Evolutionary conservation across 352 stramenopile genomes (phyloP).

Genomic region (Halophytophthora batemanensis): DNA sequence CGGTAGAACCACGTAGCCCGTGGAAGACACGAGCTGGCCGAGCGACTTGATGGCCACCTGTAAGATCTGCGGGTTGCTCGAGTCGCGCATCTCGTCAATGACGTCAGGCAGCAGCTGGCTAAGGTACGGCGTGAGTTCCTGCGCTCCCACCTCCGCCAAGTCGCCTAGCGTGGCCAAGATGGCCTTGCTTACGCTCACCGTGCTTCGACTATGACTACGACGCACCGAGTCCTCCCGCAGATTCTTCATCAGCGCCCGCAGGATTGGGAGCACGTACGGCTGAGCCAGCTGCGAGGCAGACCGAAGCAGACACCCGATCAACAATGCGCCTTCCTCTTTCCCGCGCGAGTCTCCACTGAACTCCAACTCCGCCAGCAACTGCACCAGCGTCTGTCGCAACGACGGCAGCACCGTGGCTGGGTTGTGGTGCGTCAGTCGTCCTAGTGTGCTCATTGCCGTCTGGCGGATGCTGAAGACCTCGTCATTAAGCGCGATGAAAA

Average conservation of each 20-base stretch:
- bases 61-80: constrained; percentile 81
- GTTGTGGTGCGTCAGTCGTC: constrained; percentile 83
- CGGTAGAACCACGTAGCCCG: constrained; percentile 79
- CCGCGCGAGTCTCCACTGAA: constrained; percentile 79
- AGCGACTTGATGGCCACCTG: constrained; percentile 86
- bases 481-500: constrained; percentile 88
- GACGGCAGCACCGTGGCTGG: constrained; percentile 78
- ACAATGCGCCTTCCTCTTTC: constrained; percentile 79
- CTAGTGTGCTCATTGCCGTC: constrained; percentile 86
- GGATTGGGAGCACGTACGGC: constrained; percentile 82
- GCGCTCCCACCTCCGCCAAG: constrained; percentile 70
- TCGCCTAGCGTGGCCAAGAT: constrained; percentile 82
- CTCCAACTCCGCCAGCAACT: constrained; percentile 83
- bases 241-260: constrained; percentile 87
- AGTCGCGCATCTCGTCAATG: constrained; percentile 84
- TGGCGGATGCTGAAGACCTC: constrained; percentile 87
- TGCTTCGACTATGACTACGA: constrained; percentile 70
- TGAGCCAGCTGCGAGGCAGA: constrained; percentile 77
- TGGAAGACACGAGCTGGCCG: constrained; percentile 78
- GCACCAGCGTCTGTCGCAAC: constrained; percentile 80
- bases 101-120: constrained; percentile 84
- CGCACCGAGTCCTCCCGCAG: constrained; percentile 75
- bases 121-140: constrained; percentile 80
- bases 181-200: constrained; percentile 77
- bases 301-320: constrained; percentile 77